A percentile compares a stretch with the other conserved stretches of the same genome.
Conservation (phyloP, 78 protist species). For the Andalucia godoyi region DNA sequence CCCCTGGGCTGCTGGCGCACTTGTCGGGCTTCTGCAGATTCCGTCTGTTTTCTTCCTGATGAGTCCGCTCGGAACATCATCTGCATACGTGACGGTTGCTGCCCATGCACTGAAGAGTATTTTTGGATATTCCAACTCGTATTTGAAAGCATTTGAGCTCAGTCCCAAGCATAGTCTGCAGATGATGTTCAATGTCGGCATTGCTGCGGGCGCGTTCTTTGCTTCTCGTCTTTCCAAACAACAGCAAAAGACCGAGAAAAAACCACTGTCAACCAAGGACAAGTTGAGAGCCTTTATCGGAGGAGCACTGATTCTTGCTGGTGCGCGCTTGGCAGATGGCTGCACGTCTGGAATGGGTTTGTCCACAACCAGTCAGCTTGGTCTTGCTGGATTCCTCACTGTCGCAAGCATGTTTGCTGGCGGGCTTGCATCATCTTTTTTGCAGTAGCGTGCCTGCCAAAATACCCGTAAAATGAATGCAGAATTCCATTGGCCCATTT, state of each 20-base stretch:
- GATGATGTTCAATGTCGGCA: background rate
- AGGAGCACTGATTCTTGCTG: slow-evolving; percentile 17
- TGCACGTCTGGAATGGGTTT: slow-evolving; percentile 33
- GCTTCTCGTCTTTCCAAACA: too few species aligned
- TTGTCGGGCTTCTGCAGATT: slow-evolving; percentile 13
- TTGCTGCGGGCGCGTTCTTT: background rate
- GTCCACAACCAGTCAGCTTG: background rate
- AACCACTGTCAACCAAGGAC: too few species aligned
- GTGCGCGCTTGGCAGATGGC: slow-evolving; percentile 33
- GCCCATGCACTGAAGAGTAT: background rate
- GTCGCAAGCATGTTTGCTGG: background rate
- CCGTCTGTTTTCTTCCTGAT: background rate
- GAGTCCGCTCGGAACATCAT: background rate
- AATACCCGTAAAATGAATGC: too few species aligned
- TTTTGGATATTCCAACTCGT: background rate
- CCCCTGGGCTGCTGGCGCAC: background rate
- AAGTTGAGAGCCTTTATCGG: slow-evolving; percentile 17
- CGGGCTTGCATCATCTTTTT: background rate
- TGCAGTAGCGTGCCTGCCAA: too few species aligned
- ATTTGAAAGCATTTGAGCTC: background rate
- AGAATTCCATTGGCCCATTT: too few species aligned
- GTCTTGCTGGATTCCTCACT: background rate
- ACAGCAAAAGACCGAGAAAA: too few species aligned
- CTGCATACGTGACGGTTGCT: background rate
- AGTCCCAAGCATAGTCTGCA: background rate